Evolutionary conservation across 768 basidiomycete genomes (phyloP).

Genomic region (Trametes sanguinea): DNA sequence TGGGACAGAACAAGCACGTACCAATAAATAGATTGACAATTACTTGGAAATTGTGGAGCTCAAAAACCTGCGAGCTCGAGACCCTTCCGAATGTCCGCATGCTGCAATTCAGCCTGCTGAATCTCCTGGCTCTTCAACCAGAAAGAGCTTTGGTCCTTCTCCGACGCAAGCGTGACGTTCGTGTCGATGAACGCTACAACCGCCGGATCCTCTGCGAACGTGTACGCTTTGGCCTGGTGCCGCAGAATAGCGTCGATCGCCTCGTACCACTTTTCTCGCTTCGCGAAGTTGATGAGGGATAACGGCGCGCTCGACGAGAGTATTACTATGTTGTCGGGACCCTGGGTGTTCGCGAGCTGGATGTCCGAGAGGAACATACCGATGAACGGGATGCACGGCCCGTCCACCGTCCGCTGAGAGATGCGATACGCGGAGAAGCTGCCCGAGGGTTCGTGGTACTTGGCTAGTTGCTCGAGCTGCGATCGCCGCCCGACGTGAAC

Average conservation of each 20-base stretch:
- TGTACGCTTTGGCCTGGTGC: conserved; percentile 55
- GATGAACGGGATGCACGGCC: conserved; percentile 70
- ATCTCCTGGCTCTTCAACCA: conserved; percentile 63
- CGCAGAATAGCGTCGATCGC: conserved; percentile 56
- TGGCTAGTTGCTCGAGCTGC: conserved; percentile 51
- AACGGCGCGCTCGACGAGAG: conserved; percentile 20
- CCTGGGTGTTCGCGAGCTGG: conserved; percentile 55
- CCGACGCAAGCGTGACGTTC: conserved; percentile 42
- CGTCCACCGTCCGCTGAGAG: conserved; percentile 42
- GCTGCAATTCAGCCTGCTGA: conserved; percentile 56
- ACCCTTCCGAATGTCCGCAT: conserved; percentile 68
- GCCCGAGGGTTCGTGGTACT: conserved; percentile 59
- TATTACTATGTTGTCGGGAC: conserved; percentile 38
- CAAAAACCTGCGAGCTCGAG: conserved; percentile 69
- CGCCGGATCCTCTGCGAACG: conserved; percentile 47
- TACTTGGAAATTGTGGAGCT: conserved; percentile 4
- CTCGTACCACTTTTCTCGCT: conserved; percentile 59
- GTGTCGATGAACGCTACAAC: conserved; percentile 49
- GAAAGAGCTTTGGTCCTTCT: conserved; percentile 52
- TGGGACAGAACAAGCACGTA: background rate
- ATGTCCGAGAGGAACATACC: conserved; percentile 64
- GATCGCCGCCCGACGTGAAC: conserved; percentile 57
- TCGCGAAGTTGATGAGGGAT: conserved; percentile 50
- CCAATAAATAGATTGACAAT: conserved; percentile 14
- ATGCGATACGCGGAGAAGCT: conserved; percentile 58